Evolutionary conservation across 2,329 filamentous ascomycete genomes (phyloP).

Genomic region (Periconia sp.): DNA sequence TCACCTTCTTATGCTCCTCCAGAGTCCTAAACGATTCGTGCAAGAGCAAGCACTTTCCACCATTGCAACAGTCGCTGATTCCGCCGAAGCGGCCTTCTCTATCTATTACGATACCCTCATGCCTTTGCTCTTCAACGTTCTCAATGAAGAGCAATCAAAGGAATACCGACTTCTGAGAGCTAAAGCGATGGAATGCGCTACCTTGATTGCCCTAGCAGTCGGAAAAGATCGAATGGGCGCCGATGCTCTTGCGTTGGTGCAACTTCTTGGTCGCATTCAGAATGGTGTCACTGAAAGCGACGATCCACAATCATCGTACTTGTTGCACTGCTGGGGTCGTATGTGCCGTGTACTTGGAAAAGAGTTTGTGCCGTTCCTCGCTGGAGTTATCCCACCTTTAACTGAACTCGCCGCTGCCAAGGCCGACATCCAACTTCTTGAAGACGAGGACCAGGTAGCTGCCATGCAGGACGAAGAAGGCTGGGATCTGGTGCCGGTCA

Average conservation of each 20-base stretch:
- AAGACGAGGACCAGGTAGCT: slow-evolving; percentile 92
- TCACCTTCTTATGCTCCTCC: slow-evolving; percentile 82
- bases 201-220: slow-evolving; percentile 90
- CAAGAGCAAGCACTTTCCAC: slow-evolving; percentile 97
- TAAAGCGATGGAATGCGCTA: slow-evolving; percentile 99
- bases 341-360: slow-evolving; percentile 94
- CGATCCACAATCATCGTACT: slow-evolving; percentile 93
- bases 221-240: slow-evolving; percentile 88
- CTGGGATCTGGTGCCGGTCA: slow-evolving; percentile 95
- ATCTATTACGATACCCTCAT: slow-evolving; percentile 96
- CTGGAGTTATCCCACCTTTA: slow-evolving; percentile 90
- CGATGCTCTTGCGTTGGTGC: slow-evolving; percentile 84
- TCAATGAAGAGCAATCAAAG: slow-evolving; percentile 88
- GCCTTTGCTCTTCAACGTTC: slow-evolving; percentile 87
- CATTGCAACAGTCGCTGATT: slow-evolving; percentile 98
- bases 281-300: slow-evolving; percentile 79
- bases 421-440: slow-evolving; percentile 93
- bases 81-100: slow-evolving; percentile 89
- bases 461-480: slow-evolving; percentile 92
- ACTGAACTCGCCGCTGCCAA: slow-evolving; percentile 90
- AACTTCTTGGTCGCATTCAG: slow-evolving; percentile 85
- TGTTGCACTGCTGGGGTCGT: slow-evolving; percentile 98
- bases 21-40: slow-evolving; percentile 91
- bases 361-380: slow-evolving; percentile 91
- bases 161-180: slow-evolving; percentile 88